Base-by-base conservation (phyloP, 139 green algal species). In the Chlorella sp. region DNA sequence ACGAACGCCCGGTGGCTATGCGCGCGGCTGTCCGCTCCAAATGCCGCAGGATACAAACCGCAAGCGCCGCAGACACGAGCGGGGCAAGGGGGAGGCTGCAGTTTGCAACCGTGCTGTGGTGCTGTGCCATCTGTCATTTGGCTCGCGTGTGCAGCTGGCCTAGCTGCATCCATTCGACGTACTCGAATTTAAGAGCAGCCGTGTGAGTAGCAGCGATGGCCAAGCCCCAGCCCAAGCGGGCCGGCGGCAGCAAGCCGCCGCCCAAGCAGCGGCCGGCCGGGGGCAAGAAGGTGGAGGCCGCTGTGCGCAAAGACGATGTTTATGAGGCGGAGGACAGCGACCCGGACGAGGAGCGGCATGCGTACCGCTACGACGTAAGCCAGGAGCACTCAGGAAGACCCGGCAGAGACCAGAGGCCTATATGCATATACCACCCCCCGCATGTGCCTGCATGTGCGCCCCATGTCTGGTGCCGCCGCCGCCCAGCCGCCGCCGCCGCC, bases 301-400 rank as follows among this genome's bases (percentile, higher is more conserved):
- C 84, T 22, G 37, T 66, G 4, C 66, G 84, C 12, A 48, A 64
- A 24, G 75, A 92, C 86, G 94, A 96, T 42, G 76, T 96, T 0
- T 97, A 93, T 84, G 93, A 97, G 57, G 95, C 93, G 16, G 93
- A 96, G 42, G 93, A 96, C 66, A 92, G 83, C 0, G 92, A 96
- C 36, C 86, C 91, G 0, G 91, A 96, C 22, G 95, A 97, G 83
- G 91, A 93, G 34, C 93, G 95, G 86, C 87, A 95, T 68, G 66
- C 85, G 0, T 64, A 91, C 14, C 90, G 91, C 69, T 95, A 92
- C 84, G 93, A 95, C 81, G 94, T 95, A 81, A 93, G 94, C 12
- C 24, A 9, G 48, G n/a, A 64, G 28, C n/a, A 36, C 28, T 77
- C 22, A 24, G 39, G 57, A 88, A 24, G 78, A 40, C 14, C 83